These are phyloP conservation scores for Saccharomycopsis malanga DNA, from an alignment of 805 yeast species.

Conservation along the genomic window DNA sequence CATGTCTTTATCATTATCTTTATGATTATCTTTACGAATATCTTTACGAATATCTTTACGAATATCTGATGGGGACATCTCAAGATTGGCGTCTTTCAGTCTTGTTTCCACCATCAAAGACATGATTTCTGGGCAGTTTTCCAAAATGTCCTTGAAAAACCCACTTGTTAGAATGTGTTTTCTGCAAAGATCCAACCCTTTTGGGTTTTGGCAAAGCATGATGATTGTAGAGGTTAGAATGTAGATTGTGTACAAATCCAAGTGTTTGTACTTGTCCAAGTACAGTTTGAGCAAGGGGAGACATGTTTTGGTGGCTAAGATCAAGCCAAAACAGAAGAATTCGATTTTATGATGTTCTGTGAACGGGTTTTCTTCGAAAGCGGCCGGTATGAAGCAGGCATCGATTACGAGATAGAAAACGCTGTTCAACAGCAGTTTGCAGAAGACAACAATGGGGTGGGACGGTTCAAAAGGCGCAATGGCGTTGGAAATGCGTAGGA, in stretches of 20 bases:
- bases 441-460: background rate
- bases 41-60: too few species aligned
- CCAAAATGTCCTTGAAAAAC: too few species aligned
- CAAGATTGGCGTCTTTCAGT: too few species aligned
- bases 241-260: background rate
- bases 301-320: background rate
- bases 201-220: background rate
- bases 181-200: background rate
- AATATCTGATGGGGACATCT: too few species aligned
- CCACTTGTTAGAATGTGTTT: conserved; percentile 1
- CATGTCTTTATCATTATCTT: background rate
- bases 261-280: background rate
- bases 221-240: background rate
- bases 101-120: too few species aligned
- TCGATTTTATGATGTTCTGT: background rate
- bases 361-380: background rate
- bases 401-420: background rate
- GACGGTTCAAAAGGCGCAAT: background rate
- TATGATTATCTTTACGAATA: too few species aligned
- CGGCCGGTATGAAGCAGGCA: background rate
- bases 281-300: background rate
- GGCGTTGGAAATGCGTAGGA: background rate
- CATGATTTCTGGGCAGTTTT: too few species aligned
- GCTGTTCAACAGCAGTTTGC: background rate
- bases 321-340: background rate